Evolutionary conservation across 73 alveolate genomes (phyloP), one percentile per base, ranked within the genome.

Genomic region (Effrenium voratum): DNA sequence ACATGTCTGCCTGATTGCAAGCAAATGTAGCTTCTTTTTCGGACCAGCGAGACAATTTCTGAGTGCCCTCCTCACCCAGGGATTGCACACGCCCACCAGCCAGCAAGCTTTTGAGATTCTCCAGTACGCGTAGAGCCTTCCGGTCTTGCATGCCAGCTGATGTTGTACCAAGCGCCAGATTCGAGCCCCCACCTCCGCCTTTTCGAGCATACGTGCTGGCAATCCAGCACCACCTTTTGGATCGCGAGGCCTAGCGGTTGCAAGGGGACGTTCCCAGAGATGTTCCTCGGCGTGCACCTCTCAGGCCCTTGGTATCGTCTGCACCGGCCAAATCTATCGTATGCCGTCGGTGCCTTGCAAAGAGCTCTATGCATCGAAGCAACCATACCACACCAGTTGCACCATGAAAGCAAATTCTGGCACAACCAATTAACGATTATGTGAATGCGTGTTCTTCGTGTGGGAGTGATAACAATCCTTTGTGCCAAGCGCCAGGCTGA

Each of bases 291-390:
- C 13, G 50, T 5, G 5, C 24, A 83, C 87, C 96, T 63, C 1
- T 86, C 55, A 55, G 77, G 81, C 19, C 96, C 96, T 10, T 19
- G 50, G 32, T 46, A 90, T 87, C 46, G 96, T 73, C 96, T 66
- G 87, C 96, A 90, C 36, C 75, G 72, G 3, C 96, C 96, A 68
- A 75, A 90, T 36, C 87, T 70, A 46, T 90, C 96, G 46, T 90
- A 90, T 12, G 87, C 96, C 2, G 96, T 90, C n/a, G 96, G 96
- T 44, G 75, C 96, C 96, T 90, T 16, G 26, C 8, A 16, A 68
- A 68, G 46, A 1, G 79, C 30, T 30, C 63, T 10, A 19, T 52
- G 63, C 63, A 52, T 8, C 63, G 8, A 8, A 66, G 10, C 8
- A 19, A 8, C 0, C 79, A 4, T 13, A 24, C 40, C 40, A 66